Evolutionary conservation across 2,329 filamentous ascomycete genomes (phyloP).

Genomic region (Fulvia fulva): DNA sequence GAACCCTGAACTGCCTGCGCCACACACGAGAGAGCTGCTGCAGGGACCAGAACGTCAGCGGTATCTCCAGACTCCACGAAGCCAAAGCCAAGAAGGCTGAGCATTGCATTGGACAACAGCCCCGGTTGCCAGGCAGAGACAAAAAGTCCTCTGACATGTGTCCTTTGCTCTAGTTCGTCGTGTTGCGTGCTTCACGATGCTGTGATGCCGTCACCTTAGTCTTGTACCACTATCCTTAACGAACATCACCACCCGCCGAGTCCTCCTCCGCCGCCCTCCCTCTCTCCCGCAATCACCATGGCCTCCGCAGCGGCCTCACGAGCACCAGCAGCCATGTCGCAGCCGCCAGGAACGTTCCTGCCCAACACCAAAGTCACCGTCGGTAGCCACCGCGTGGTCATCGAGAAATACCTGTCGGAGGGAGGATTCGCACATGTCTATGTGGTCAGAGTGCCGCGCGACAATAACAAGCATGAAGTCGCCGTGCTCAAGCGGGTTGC

Average conservation of each 20-base stretch:
- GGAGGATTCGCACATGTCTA: slow-evolving; percentile 98
- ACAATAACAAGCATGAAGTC: slow-evolving; percentile 71
- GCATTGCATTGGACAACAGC: neutral
- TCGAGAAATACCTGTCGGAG: slow-evolving; percentile 96
- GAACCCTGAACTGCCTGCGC: neutral
- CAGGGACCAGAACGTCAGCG: neutral
- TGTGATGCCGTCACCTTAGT: neutral
- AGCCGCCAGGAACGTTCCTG: slow-evolving; percentile 70
- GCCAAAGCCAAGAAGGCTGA: neutral
- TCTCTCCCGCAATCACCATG: slow-evolving; percentile 1
- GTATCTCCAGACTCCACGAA: neutral
- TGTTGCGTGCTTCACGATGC: neutral
- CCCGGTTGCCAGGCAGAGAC: too few species aligned
- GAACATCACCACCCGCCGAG: neutral
- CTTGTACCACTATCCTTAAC: neutral
- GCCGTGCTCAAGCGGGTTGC: slow-evolving; percentile 93
- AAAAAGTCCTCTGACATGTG: neutral
- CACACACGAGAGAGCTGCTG: neutral
- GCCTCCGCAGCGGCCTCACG: neutral
- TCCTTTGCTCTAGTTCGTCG: neutral
- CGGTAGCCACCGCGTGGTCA: slow-evolving; percentile 84
- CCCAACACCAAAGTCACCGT: slow-evolving; percentile 97
- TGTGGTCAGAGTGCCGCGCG: slow-evolving; percentile 77
- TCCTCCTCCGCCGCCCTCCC: neutral
- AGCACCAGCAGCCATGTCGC: slow-evolving; percentile 3